Percentiles rank a stretch among this genome's conserved stretches.
Conservation (phyloP, 2,329 filamentous ascomycete genomes). For the Lasiodiplodia gonubiensis region DNA sequence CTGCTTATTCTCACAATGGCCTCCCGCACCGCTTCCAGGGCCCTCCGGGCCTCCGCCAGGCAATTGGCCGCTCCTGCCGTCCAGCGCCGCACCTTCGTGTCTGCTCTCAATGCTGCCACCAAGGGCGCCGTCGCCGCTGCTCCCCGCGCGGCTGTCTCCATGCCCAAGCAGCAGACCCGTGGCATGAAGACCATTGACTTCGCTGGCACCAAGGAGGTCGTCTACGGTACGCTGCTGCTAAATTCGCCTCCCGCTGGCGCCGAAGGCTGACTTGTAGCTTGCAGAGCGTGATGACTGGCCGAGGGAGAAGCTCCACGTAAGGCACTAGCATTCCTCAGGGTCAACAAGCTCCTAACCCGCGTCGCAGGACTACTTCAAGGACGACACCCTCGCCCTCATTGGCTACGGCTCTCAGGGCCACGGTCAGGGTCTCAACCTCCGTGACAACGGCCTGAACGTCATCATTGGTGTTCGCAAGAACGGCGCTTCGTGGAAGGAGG, state of each 20-base stretch:
- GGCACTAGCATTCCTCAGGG: slow-evolving; percentile 48
- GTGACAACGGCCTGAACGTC: slow-evolving; percentile 99
- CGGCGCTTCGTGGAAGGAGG: slow-evolving; percentile 98
- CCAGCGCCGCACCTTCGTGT: slow-evolving; percentile 64
- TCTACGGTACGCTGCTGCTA: slow-evolving; percentile 74
- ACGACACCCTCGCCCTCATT: slow-evolving; percentile 98
- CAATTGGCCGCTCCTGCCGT: slow-evolving; percentile 59
- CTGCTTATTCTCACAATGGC: slow-evolving; percentile 66
- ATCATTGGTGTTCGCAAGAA: slow-evolving; percentile 99
- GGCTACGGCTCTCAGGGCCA: slow-evolving; percentile 98
- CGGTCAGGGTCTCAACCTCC: slow-evolving; percentile 98
- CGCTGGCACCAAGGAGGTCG: slow-evolving; percentile 90
- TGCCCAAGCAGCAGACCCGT: slow-evolving; percentile 71
- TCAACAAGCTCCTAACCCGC: slow-evolving; percentile 36
- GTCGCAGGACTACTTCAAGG: slow-evolving; percentile 94
- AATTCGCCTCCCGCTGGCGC: slow-evolving; percentile 32
- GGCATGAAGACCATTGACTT: slow-evolving; percentile 99
- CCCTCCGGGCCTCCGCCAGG: slow-evolving; percentile 63
- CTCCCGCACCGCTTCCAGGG: slow-evolving; percentile 72
- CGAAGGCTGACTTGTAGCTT: slow-evolving; percentile 38
- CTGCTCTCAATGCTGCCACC: slow-evolving; percentile 58
- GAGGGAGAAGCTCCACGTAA: slow-evolving; percentile 93
- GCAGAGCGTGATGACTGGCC: slow-evolving; percentile 98
- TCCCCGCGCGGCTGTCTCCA: slow-evolving; percentile 53
- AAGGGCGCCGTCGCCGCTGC: slow-evolving; percentile 53